Percentiles rank a stretch among this genome's conserved stretches.
Conservation (phyloP, 2,329 filamentous ascomycete species). For the Arthrobotrys musiformis region DNA sequence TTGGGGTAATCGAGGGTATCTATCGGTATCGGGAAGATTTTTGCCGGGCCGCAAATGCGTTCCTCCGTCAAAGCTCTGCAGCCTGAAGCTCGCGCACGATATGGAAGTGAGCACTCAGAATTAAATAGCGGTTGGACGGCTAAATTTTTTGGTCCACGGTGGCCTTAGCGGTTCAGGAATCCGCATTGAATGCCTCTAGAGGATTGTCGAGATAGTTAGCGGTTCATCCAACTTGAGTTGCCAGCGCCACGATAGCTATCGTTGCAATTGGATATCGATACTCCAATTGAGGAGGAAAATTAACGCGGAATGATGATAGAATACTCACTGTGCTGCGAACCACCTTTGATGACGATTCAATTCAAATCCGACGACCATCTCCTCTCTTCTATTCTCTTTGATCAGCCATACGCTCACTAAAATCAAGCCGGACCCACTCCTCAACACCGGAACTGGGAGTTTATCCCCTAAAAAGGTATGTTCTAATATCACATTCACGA, state of each 20-base stretch:
- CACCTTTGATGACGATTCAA: constrained; percentile 4
- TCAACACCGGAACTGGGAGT: not conserved
- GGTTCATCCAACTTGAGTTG: too few relatives aligned
- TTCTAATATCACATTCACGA: constrained; percentile 7
- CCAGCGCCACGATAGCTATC: too few relatives aligned
- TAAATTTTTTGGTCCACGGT: not conserved
- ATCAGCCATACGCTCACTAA: constrained; percentile 10
- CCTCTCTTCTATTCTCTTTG: not conserved
- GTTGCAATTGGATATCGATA: too few relatives aligned
- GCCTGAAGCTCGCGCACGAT: too few relatives aligned
- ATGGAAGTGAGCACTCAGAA: not conserved
- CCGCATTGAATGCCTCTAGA: not conserved
- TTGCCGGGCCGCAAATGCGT: too few relatives aligned
- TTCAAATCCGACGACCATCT: constrained; percentile 1
- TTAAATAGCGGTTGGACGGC: not conserved
- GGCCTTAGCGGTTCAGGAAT: not conserved
- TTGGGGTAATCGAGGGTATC: too few relatives aligned
- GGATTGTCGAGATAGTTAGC: not conserved
- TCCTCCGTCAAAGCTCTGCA: too few relatives aligned
- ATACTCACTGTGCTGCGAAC: not conserved
- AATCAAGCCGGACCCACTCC: not conserved
- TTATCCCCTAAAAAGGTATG: constrained; percentile 9
- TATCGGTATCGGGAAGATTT: too few relatives aligned
- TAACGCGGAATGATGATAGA: not conserved
- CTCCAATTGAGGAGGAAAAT: too few relatives aligned